phyloP scores from a whole-genome alignment of 331 rosid genomes.

The Malus hybrid region DNA sequence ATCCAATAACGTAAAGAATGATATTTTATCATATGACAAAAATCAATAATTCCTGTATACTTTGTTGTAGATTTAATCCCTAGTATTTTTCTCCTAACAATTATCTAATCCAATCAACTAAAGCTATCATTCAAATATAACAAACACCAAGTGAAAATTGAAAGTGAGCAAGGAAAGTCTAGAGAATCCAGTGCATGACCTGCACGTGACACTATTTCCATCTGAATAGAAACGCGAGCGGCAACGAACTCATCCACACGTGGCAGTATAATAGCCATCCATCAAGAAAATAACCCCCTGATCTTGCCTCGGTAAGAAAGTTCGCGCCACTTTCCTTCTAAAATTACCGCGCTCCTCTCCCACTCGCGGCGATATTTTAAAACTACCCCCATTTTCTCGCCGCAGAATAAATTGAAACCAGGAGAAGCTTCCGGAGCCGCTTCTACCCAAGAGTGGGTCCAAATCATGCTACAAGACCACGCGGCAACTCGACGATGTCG shows the following conservation, averaged over 20 bases:
- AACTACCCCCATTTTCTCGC: constrained; percentile 2
- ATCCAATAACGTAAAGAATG: too few relatives aligned
- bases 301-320: constrained; percentile 16
- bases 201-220: not conserved
- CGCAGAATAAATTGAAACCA: not conserved
- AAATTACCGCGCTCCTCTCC: not conserved
- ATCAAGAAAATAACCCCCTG: not conserved
- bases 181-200: not conserved
- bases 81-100: too few relatives aligned
- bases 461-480: constrained; percentile 16
- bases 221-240: not conserved
- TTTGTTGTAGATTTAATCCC: too few relatives aligned
- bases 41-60: too few relatives aligned
- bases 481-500: constrained; percentile 67
- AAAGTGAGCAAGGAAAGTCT: too few relatives aligned
- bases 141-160: too few relatives aligned
- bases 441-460: not conserved
- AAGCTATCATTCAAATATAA: too few relatives aligned
- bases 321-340: constrained; percentile 21
- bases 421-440: constrained; percentile 3
- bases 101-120: too few relatives aligned
- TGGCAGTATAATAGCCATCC: constrained; percentile 22
- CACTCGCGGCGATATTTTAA: not conserved
- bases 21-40: too few relatives aligned
- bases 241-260: not conserved